Base-by-base conservation (phyloP, 305 asterid species). In the Fraxinus paxiana region DNA sequence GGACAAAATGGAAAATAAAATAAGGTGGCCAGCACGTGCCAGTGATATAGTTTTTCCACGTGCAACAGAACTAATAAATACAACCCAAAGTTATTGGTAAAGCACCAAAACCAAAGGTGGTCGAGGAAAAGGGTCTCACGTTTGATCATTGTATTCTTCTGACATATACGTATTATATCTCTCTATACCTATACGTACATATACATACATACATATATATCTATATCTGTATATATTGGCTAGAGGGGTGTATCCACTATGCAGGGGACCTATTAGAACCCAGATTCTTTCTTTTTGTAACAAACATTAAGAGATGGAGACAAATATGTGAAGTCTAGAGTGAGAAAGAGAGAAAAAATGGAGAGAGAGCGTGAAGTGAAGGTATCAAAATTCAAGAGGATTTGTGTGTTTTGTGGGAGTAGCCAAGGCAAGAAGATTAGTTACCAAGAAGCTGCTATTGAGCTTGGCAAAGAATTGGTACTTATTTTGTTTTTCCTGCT, bases 331-430 rank as follows among this genome's bases (percentile, higher is more conserved):
- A 65, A 77, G 38, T 74, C n/a, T 65, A 41, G 37, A 69, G 73
- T 75, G 48, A 56, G 73, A 37, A 48, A 70, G 13, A 18, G 10
- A n/a, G 51, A 5, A 35, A 63, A 73, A 85, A 87, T 90, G 95
- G 95, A 90, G 88, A 88, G 82, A 72, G 89, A 82, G 4, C 79
- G 80, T 79, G 95, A 87, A 76, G 88, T 77, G 31, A 85, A 80
- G 73, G 74, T 81, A 43, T 95, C 97, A 12, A 93, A 83, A 84
- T 95, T 95, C 90, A 89, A 91, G 92, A 91, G 88, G 92, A 86
- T 95, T 83, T 93, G 99, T 89, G 99, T 95, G 82, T 95, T 95
- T 80, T 95, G 99, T 85, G 99, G 99, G 37, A 95, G 98, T 76
- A 95, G 99, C 86, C 99, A 92, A 81, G 99, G 99, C 77, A 95